Percentiles rank a stretch among this genome's conserved stretches.
Conservation (phyloP, 2,329 filamentous ascomycete genomes). For the Ceratocystis huliohia region DNA sequence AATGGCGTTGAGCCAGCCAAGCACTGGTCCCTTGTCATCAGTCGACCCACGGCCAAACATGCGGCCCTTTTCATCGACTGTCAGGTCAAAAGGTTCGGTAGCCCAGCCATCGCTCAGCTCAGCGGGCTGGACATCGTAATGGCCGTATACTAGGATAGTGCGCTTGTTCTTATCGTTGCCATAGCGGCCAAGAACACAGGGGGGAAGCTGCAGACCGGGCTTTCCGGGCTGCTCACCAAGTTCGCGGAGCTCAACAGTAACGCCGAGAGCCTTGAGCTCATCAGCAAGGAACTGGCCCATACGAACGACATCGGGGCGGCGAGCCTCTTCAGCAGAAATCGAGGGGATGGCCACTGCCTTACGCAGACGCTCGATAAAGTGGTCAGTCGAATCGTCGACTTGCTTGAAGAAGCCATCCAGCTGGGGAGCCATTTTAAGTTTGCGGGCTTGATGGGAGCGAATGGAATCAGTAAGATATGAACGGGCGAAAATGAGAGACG, state of each 20-base stretch:
- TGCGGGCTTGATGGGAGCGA: constrained; percentile 49
- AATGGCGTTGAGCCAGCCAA: constrained; percentile 96
- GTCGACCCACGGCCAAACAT: constrained; percentile 96
- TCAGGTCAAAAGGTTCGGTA: constrained; percentile 84
- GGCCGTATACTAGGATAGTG: constrained; percentile 91
- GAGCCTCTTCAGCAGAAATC: constrained; percentile 79
- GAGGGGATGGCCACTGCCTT: constrained; percentile 94
- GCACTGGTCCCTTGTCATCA: constrained; percentile 93
- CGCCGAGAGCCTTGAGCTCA: constrained; percentile 73
- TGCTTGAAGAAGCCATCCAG: constrained; percentile 88
- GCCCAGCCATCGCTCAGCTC: constrained; percentile 89
- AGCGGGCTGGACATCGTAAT: constrained; percentile 97
- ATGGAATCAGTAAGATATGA: constrained; percentile 42
- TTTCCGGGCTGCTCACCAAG: constrained; percentile 87
- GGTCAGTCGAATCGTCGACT: constrained; percentile 65
- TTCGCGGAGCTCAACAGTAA: constrained; percentile 71
- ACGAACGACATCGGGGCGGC: constrained; percentile 81
- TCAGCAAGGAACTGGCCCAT: constrained; percentile 86
- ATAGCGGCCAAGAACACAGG: constrained; percentile 83
- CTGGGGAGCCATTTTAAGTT: constrained; percentile 63
- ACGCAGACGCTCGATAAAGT: constrained; percentile 80
- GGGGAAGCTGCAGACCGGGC: constrained; percentile 80
- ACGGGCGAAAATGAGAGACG: constrained; percentile 24
- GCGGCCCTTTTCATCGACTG: constrained; percentile 74
- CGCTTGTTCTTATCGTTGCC: constrained; percentile 85